Evolutionary conservation across 2,329 filamentous ascomycete genomes (phyloP), one percentile per base, ranked within the genome.

Genomic region (Ascochyta viciae-villosae): DNA sequence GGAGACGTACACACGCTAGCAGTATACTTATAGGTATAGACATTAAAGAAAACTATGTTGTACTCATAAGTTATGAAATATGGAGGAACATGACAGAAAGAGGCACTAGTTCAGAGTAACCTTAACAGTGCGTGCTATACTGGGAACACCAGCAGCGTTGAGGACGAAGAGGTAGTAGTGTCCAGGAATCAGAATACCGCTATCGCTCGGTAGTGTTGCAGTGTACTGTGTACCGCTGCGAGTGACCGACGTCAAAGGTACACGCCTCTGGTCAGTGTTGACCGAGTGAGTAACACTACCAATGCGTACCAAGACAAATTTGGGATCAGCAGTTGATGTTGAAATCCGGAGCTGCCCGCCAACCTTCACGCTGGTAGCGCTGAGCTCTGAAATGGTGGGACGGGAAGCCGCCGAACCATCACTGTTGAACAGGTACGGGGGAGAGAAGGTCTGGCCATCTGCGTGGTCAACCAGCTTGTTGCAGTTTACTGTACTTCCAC

Each of bases 201-300:
- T 66, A 23, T 70, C 65, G 15, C 50, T 57, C 2, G 67, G 67
- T 10, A 69, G 42, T 8, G 60, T 66, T 34, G 55, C 59, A 7
- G 63, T 66, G 24, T 56, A 59, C 4, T 38, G 22, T 12, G 26
- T 31, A 22, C 58, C 61, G 7, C 50, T 53, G 3, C 31, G 31
- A 13, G 43, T 51, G 15, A 67, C 47, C 7, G 42, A 53, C 12
- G 47, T 60, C 19, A 70, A 42, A 2, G 66, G 67, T 3, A 69
- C 49, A 22, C 64, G 67, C 15, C 66, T 55, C 53, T 71, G 68
- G 31, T 70, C 66, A n/a, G 42, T 70, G 42, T 71, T 71, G 22
- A 70, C 62, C 4, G 67, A 68, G 47, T 71, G 68, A 9, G 68
- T 71, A 15, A 67, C 68, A 41, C 50, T 68, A 13, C 67, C 67